Evolutionary conservation across 225 moss, liverwort and hornwort genomes (phyloP), one percentile per base, ranked within the genome.

Genomic region (Marchantia paleacea): DNA sequence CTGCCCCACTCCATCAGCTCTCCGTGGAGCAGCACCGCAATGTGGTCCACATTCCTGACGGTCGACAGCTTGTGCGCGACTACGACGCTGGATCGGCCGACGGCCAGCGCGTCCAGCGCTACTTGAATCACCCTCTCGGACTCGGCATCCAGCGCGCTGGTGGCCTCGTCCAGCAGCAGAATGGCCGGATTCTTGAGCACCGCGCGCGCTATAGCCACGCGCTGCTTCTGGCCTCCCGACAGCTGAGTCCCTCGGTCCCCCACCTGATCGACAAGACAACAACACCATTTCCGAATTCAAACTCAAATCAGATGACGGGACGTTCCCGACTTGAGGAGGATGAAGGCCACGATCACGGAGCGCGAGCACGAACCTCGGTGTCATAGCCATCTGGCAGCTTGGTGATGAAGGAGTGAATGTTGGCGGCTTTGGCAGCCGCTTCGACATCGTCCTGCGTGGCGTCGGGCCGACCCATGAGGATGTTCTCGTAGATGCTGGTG

Each of bases 141-240:
- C 78, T 86, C 90, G 51, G 90, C 82, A 79, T 94, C 94, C n/a
- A 94, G 87, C 49, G 92, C 90, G 87, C 90, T 90, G 25, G 90
- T 94, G 20, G 94, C 91, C 82, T 92, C 94, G 77, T 94, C 94
- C 63, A 92, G 89, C 12, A 94, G 83, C 52, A 91, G 73, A 75
- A 94, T 88, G 12, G 85, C 82, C 24, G 92, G 94, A 48, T 90
- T 90, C 61, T 88, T 94, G 11, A 94, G 88, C 85, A 94, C 91
- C 30, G 94, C 94, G 62, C 94, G 88, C 28, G 94, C 90, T 81
- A 94, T 92, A 69, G 94, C 94, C 75, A 94, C 83, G 61, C 91
- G 88, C 64, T 94, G 92, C 58, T 90, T 94, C 82, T 94, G 92
- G 22, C 92, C 91, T 24, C 83, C 87, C 63, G 92, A 92, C 30